Conservation (phyloP, 1,284 basidiomycete species). For the Microbotryum saponariae region DNA sequence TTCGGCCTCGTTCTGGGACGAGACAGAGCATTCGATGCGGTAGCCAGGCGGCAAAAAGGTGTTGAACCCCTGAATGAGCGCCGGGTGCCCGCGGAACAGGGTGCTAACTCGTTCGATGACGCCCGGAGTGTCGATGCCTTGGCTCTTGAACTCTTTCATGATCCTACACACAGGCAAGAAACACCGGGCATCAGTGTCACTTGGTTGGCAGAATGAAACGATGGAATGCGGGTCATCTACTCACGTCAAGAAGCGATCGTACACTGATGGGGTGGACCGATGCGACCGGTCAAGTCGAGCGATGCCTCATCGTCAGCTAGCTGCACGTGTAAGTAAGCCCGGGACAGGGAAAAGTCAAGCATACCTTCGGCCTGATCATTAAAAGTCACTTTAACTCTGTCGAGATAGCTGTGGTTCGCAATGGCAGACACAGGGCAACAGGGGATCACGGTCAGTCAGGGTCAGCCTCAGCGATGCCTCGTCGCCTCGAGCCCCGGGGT, state of each 20-base stretch:
- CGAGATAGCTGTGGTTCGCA: conserved; percentile 26
- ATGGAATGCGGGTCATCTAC: background rate
- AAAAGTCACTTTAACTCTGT: conserved; percentile 31
- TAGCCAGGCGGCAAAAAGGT: conserved; percentile 96
- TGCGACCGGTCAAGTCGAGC: background rate
- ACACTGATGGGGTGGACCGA: conserved; percentile 11
- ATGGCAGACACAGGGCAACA: background rate
- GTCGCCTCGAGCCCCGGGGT: too few relatives aligned
- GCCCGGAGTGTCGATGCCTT: conserved; percentile 94
- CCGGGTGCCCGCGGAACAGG: conserved; percentile 87
- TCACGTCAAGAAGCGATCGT: conserved; percentile 31
- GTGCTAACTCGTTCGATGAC: conserved; percentile 75
- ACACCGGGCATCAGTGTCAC: background rate
- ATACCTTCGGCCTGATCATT: conserved; percentile 28
- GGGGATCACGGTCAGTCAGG: background rate
- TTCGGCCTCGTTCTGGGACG: conserved; percentile 42
- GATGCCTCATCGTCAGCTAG: background rate
- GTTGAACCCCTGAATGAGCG: conserved; percentile 97
- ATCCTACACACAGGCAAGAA: conserved; percentile 11
- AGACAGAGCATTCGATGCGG: conserved; percentile 58
- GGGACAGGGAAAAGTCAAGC: background rate
- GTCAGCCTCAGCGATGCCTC: too few relatives aligned
- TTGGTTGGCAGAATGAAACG: background rate
- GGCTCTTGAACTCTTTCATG: conserved; percentile 87
- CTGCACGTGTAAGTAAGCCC: too few relatives aligned